Percentiles rank a stretch among this genome's conserved stretches.
Evolutionary conservation across 2,329 filamentous ascomycete genomes (phyloP).

Genomic region (Beauveria varroae): DNA sequence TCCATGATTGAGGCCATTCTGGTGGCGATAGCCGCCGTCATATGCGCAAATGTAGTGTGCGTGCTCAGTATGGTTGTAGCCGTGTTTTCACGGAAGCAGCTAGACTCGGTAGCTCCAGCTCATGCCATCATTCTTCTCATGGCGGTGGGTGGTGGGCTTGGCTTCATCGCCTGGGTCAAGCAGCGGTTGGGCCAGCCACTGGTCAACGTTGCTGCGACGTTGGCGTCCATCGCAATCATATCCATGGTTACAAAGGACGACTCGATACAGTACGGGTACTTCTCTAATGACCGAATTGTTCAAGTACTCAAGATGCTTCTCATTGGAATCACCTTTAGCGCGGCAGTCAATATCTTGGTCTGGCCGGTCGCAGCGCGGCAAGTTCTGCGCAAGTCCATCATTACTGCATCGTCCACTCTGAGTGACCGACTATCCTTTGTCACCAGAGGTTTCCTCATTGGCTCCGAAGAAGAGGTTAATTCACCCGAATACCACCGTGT

Average conservation of each 20-base stretch:
- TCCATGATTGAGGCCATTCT: conserved; percentile 84
- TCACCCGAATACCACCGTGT: conserved; percentile 57
- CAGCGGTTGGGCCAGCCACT: conserved; percentile 70
- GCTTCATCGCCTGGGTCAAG: conserved; percentile 83
- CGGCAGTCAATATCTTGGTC: conserved; percentile 67
- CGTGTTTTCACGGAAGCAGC: conserved; percentile 63
- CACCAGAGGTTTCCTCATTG: conserved; percentile 74
- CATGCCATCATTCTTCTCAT: conserved; percentile 73
- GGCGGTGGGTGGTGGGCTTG: conserved; percentile 79
- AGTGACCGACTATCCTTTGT: conserved; percentile 76
- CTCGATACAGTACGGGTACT: conserved; percentile 71
- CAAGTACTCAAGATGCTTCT: conserved; percentile 78
- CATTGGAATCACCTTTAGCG: conserved; percentile 66
- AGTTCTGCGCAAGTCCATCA: conserved; percentile 64
- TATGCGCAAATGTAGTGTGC: conserved; percentile 62
- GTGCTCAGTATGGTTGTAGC: conserved; percentile 85
- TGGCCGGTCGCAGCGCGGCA: conserved; percentile 71
- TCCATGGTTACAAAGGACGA: conserved; percentile 88
- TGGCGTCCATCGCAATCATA: conserved; percentile 83
- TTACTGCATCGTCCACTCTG: conserved; percentile 64
- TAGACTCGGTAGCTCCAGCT: conserved; percentile 61
- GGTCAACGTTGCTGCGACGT: conserved; percentile 76
- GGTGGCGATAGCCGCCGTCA: conserved; percentile 68
- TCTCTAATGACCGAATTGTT: conserved; percentile 72
- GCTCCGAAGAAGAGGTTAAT: conserved; percentile 69